Evolutionary conservation across 2,329 filamentous ascomycete genomes (phyloP), one percentile per base, ranked within the genome.

Genomic region (Fusarium solani-melongenae): DNA sequence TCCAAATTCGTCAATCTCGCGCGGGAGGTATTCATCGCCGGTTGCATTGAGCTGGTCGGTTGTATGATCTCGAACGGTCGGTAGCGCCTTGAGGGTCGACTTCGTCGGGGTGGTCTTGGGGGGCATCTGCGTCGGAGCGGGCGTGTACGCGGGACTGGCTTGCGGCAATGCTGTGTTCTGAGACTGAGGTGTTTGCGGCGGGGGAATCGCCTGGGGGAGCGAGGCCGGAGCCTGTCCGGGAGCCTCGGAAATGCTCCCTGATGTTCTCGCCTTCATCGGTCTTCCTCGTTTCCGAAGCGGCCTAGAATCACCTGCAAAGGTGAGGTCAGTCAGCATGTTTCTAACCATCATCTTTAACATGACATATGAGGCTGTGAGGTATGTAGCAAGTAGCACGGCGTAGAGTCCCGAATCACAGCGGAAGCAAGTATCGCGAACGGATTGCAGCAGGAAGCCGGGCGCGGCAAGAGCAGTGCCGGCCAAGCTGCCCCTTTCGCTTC

Each of bases 41-140:
- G 94, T 93, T 31, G 93, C 88, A 61, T 94, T 94, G 33, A 99
- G 90, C 82, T 98, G 96, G 81, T 98, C 96, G 17, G 96, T 98
- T 4, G 96, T 99, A 82, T 99, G 96, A 80, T 99, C 96, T 83
- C 96, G 89, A 15, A 98, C 96, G 5, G 96, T 98, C 4, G 96
- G 96, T 49, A 99, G 87, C 1, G 96, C 96, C 84, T 99, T 99
- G 77, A 98, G 88, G 10, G 96, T 94, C 11, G 91, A 88, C 84
- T 97, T 97, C 36, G 92, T 92, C 6, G 94, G 93, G 5, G 94
- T 94, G 4, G 92, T 89, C 83, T 96, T 96, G 24, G 93, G 91
- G 17, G 94, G 94, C 81, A 90, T 83, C 82, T 83, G 70, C 78
- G 83, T 78, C 76, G 80, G 83, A 20, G 81, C 75, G 4, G 84